Base-by-base conservation (phyloP, 345 rosid genomes). In the Trapa incisa region DNA sequence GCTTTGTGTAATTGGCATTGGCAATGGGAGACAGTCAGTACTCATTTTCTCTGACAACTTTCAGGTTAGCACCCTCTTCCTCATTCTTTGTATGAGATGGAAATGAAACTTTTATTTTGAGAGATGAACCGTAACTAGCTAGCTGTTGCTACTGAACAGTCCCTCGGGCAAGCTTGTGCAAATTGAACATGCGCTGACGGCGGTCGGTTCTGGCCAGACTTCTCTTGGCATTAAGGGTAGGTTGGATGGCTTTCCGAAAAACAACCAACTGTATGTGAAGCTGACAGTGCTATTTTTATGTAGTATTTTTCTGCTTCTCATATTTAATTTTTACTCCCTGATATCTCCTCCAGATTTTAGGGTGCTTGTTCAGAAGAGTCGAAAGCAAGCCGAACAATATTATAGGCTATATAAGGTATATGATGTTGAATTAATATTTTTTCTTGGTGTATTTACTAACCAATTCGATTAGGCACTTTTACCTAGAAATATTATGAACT, bases 121-220 rank as follows among this genome's bases (percentile, higher is more conserved):
- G 12, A 22, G 61, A 13, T 39, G 6, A 37, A 7, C 1, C 33
- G 33, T 38, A 11, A 65, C 37, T 42, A 4, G 33, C 52, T 50
- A 54, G 53, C 56, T 67, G 43, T 29, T 67, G 60, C 32, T 64
- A 29, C 75, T 37, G 45, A 16, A 56, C 82, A 93, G 96, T 70
- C 98, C 98, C 70, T 90, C 98, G 17, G 97, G 98, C 14, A 90
- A 93, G 90, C 92, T 93, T 35, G 98, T 93, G 75, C 97, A 93
- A 89, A 93, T 88, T 53, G 98, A 93, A 74, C 97, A 93, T 71
- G 98, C 98, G 43, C 74, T 93, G 68, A 90, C 94, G 3, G 96
- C 96, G 12, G 98, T 93, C 36, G 92, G 97, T 56, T 93, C 97
- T 8, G 96, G 98, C 16, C 98, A 93, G 72, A 93, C 98, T 6